phyloP scores from a whole-genome alignment of 164 flowering plant genomes.

The Berberis thunbergii region DNA sequence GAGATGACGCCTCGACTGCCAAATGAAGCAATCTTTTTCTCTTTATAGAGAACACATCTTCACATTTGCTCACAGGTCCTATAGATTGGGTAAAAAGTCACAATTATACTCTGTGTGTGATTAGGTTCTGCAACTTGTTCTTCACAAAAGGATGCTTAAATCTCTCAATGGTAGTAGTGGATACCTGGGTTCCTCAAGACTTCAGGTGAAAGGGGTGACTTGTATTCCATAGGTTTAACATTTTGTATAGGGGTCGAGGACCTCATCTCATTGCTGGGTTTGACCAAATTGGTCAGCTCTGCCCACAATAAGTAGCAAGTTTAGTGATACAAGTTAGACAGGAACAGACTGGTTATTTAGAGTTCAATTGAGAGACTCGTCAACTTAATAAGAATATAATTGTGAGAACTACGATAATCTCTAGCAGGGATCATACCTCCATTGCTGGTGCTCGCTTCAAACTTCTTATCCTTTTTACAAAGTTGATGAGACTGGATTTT shows the following conservation, averaged over 20 bases:
- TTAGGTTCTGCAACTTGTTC: background rate
- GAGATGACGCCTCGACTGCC: conserved; percentile 24
- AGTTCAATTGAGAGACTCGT: background rate
- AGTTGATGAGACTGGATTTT: conserved; percentile 9
- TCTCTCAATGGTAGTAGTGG: too few relatives aligned
- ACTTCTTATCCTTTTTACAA: conserved; percentile 15
- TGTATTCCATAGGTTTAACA: conserved; percentile 19
- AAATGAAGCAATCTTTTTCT: conserved; percentile 42
- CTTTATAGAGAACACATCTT: conserved; percentile 35
- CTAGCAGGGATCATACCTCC: conserved; percentile 17
- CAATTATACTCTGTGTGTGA: background rate
- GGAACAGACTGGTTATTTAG: background rate
- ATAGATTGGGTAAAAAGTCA: background rate
- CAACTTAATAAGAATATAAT: background rate
- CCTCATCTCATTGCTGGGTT: conserved; percentile 11
- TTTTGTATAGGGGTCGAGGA: conserved; percentile 13
- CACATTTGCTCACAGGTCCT: conserved; percentile 19
- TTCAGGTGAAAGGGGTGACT: conserved; percentile 9
- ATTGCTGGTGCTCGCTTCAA: conserved; percentile 13
- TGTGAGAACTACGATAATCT: background rate
- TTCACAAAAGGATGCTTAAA: too few relatives aligned
- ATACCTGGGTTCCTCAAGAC: conserved; percentile 26
- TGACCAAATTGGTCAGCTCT: conserved; percentile 15
- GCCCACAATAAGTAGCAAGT: conserved; percentile 6
- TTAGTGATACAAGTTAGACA: background rate